These are phyloP conservation scores for Fusarium sp. DNA, from an alignment of 2,329 filamentous ascomycete genomes.

Conservation along the genomic window DNA sequence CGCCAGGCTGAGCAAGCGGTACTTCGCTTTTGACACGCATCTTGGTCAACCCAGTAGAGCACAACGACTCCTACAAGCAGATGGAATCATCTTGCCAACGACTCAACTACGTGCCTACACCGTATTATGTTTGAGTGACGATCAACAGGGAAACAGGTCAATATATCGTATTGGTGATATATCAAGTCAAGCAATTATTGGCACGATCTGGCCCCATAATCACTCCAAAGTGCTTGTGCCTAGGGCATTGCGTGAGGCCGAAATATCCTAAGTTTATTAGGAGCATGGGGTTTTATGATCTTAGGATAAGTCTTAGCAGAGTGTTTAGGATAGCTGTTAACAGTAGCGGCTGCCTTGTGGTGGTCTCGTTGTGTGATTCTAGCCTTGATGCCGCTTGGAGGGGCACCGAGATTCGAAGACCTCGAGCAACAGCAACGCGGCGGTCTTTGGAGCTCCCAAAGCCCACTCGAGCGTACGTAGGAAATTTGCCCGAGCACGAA, in stretches of 20 bases:
- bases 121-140: background rate
- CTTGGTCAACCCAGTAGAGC: background rate
- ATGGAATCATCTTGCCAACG: background rate
- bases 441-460: background rate
- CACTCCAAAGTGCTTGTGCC: slow-evolving; percentile 4
- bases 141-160: background rate
- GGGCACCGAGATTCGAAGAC: background rate
- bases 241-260: background rate
- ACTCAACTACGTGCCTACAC: rapidly evolving
- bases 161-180: slow-evolving; percentile 23
- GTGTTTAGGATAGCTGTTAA: background rate
- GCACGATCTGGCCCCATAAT: slow-evolving; percentile 26
- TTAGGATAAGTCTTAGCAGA: background rate
- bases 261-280: slow-evolving; percentile 1
- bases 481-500: background rate
- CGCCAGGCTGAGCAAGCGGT: background rate
- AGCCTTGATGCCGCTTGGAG: slow-evolving; percentile 10
- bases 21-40: background rate
- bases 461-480: background rate
- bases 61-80: background rate
- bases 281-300: background rate
- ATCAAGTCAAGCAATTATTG: slow-evolving; percentile 33
- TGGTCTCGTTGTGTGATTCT: background rate
- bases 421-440: slow-evolving; percentile 13
- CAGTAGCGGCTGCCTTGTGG: background rate